Percentiles rank a stretch among this genome's conserved stretches.
Conservation (phyloP, 2,329 filamentous ascomycete genomes). For the Claviceps pazoutovae region DNA sequence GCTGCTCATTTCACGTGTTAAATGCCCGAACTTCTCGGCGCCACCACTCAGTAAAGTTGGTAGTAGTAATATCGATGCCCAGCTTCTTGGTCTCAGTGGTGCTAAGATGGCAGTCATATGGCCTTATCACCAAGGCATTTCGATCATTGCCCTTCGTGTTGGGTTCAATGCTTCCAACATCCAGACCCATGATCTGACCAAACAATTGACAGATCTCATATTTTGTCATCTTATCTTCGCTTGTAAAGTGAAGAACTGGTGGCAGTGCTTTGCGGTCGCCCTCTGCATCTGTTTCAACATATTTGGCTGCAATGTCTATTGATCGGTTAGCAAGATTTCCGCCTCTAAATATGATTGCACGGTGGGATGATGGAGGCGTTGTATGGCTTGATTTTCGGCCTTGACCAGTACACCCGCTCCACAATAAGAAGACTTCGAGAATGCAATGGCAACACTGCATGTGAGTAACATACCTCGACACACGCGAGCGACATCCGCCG, state of each 20-base stretch:
- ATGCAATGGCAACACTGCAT: neutral
- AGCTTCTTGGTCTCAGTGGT: conserved; percentile 59
- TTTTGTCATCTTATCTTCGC: conserved; percentile 77
- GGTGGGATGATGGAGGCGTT: no score
- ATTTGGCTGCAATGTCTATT: conserved; percentile 56
- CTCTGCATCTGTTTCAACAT: conserved; percentile 35
- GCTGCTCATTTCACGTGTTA: conserved; percentile 27
- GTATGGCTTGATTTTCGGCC: neutral
- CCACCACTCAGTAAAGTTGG: conserved; percentile 76
- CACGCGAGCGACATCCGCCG: conserved; percentile 71
- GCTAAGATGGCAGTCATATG: conserved; percentile 79
- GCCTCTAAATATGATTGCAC: neutral
- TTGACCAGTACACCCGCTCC: neutral
- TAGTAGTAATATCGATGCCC: conserved; percentile 59
- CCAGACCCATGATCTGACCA: conserved; percentile 64
- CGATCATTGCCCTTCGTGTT: conserved; percentile 61
- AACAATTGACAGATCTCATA: conserved; percentile 74
- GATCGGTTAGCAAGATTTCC: neutral
- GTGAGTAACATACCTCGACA: conserved; percentile 41
- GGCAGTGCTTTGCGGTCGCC: conserved; percentile 44
- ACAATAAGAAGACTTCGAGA: neutral
- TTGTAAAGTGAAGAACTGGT: conserved; percentile 66
- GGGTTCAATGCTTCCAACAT: conserved; percentile 52
- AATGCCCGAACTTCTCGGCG: conserved; percentile 46
- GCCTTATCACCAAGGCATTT: conserved; percentile 57